Conservation (phyloP, 192 early-diverging fungal species). For the Linnemannia schmuckeri region DNA sequence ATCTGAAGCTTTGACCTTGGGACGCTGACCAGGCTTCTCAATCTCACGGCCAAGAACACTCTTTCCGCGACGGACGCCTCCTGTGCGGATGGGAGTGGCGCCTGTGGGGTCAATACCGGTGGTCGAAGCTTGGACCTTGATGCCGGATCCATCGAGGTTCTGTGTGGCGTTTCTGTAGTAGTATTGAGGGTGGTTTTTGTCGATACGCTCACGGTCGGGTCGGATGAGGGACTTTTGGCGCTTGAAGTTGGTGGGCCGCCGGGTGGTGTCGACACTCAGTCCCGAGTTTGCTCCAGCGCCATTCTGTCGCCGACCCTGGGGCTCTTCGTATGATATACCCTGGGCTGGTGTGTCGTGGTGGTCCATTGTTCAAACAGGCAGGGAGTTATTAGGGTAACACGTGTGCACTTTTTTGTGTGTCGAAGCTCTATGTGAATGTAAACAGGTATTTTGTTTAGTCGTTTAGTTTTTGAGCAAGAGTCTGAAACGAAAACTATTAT, state of each 20-base stretch:
- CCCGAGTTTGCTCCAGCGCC: constrained; percentile 7
- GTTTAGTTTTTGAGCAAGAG: neutral
- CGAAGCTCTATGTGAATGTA: neutral
- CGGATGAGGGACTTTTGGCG: constrained; percentile 78
- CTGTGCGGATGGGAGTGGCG: constrained; percentile 16
- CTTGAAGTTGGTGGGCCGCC: constrained; percentile 45
- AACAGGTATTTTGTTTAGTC: neutral
- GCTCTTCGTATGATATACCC: constrained; percentile 27
- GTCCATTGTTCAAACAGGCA: neutral
- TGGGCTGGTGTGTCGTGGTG: constrained; percentile 1
- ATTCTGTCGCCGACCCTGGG: constrained; percentile 18
- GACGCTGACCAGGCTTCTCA: constrained; percentile 54
- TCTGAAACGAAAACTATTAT: neutral
- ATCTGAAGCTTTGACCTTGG: constrained; percentile 39
- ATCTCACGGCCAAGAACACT: constrained; percentile 49
- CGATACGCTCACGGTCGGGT: constrained; percentile 73
- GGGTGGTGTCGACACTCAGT: constrained; percentile 4
- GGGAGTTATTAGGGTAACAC: neutral
- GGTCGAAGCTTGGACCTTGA: constrained; percentile 44
- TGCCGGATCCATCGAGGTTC: constrained; percentile 48
- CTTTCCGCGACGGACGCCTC: constrained; percentile 47
- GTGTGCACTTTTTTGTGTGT: neutral
- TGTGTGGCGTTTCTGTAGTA: constrained; percentile 58
- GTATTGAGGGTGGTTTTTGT: constrained; percentile 62
- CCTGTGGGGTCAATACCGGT: constrained; percentile 44